Evolutionary conservation across 2,329 filamentous ascomycete species (phyloP).

Genomic region (Colletotrichum falcatum): DNA sequence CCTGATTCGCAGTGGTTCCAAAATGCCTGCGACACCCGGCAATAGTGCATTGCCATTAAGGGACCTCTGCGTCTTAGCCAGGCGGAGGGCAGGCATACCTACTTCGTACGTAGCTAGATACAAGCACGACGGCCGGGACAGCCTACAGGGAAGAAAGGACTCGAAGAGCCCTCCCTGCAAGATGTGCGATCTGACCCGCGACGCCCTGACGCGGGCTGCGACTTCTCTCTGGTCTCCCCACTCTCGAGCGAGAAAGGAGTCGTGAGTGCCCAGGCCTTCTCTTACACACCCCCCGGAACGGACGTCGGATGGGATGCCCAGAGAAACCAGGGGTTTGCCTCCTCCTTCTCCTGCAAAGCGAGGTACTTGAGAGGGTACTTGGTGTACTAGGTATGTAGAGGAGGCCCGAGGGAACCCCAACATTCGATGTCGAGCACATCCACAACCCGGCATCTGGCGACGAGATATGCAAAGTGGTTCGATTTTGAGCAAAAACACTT

Average conservation of each 20-base stretch:
- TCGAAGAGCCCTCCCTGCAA: conserved; percentile 30
- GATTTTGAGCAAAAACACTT: conserved; percentile 47
- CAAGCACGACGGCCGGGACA: conserved; percentile 12
- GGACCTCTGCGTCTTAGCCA: conserved; percentile 24
- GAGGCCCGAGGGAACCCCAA: conserved; percentile 38
- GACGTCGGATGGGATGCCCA: conserved; percentile 38
- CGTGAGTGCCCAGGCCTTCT: conserved; percentile 26
- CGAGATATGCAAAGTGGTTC: conserved; percentile 45
- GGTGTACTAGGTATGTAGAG: too few relatives aligned
- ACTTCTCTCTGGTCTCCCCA: conserved; percentile 28
- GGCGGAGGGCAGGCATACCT: conserved; percentile 19
- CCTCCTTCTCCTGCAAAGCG: conserved; percentile 5
- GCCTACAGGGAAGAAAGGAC: background rate
- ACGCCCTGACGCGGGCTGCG: conserved; percentile 34
- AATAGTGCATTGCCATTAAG: conserved; percentile 37
- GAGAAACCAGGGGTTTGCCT: conserved; percentile 31
- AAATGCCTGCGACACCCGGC: conserved; percentile 42
- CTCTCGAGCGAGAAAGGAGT: background rate
- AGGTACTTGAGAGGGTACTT: conserved; percentile 34
- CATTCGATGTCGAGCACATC: conserved; percentile 45
- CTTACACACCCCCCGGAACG: conserved; percentile 35
- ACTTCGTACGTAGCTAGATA: too few relatives aligned
- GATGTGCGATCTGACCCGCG: conserved; percentile 39
- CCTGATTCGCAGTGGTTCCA: conserved; percentile 53
- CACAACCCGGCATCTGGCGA: conserved; percentile 43